These are phyloP conservation scores for Phytopythium oedochilum DNA, from an alignment of 352 stramenopile species.

Conservation along the genomic window DNA sequence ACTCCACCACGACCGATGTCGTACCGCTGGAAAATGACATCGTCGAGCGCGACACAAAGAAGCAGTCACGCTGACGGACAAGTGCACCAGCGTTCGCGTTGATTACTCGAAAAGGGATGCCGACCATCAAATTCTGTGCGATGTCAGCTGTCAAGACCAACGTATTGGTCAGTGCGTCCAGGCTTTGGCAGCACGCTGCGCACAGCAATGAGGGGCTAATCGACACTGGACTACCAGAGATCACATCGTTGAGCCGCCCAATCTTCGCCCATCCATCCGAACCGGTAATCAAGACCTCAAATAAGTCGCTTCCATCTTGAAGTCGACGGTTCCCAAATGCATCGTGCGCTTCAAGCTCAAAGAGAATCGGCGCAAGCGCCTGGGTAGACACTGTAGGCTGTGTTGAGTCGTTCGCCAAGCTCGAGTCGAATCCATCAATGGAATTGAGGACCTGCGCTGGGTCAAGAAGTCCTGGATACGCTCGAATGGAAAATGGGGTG, in stretches of 20 bases:
- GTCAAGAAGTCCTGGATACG: conserved; percentile 77
- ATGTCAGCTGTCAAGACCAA: conserved; percentile 60
- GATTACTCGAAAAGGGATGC: conserved; percentile 59
- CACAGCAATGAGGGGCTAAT: conserved; percentile 56
- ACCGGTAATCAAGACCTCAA: conserved; percentile 84
- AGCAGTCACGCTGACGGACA: conserved; percentile 50
- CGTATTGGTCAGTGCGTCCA: conserved; percentile 33
- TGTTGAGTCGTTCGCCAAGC: conserved; percentile 15
- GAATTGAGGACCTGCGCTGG: conserved; percentile 48
- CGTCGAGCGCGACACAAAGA: conserved; percentile 57
- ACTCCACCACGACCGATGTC: conserved; percentile 37
- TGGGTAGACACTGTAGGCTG: conserved; percentile 16
- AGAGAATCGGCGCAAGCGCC: conserved; percentile 48
- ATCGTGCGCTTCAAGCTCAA: conserved; percentile 82
- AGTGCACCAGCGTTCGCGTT: conserved; percentile 52
- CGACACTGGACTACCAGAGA: conserved; percentile 22
- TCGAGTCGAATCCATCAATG: conserved; percentile 48
- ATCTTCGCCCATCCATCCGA: conserved; percentile 79
- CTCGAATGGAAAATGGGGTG: conserved; percentile 53
- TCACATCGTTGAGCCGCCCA: conserved; percentile 84
- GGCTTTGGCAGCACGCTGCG: conserved; percentile 40
- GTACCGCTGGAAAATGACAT: conserved; percentile 21
- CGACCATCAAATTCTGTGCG: conserved; percentile 41
- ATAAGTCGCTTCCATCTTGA: conserved; percentile 75
- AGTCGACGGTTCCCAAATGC: conserved; percentile 77